A percentile compares a stretch with the other conserved stretches of the same genome.
These are phyloP conservation scores for Talaromyces nanjingensis DNA, from an alignment of 495 filamentous ascomycete species.

Conservation along the genomic window DNA sequence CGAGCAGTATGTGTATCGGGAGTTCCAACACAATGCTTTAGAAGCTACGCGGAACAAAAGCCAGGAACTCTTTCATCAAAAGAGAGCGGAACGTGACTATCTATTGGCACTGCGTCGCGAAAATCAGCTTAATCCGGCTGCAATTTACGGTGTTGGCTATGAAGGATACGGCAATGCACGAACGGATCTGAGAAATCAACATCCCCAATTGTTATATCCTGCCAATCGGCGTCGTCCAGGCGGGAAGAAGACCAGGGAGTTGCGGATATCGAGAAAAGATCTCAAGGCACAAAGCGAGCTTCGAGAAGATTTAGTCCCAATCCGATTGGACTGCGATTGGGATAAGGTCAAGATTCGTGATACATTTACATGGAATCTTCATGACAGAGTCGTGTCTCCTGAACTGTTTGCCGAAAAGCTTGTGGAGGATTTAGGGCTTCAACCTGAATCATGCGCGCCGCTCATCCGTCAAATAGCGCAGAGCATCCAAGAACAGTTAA, in stretches of 20 bases:
- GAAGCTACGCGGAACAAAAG: conserved; percentile 34
- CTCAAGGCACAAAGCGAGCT: conserved; percentile 78
- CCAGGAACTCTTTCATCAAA: conserved; percentile 43
- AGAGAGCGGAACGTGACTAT: conserved; percentile 47
- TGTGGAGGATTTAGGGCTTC: conserved; percentile 83
- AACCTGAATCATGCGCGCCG: conserved; percentile 52
- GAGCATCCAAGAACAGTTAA: conserved; percentile 82
- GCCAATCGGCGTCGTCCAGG: conserved; percentile 63
- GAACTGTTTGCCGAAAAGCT: conserved; percentile 82
- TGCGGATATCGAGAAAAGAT: conserved; percentile 70
- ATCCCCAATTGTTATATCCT: conserved; percentile 67
- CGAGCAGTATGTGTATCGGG: conserved; percentile 71
- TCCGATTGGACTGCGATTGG: conserved; percentile 89
- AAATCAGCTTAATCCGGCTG: conserved; percentile 49
- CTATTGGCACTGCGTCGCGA: conserved; percentile 42
- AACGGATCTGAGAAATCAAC: conserved; percentile 55
- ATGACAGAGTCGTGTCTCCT: conserved; percentile 72
- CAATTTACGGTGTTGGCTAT: conserved; percentile 74
- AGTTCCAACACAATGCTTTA: conserved; percentile 59
- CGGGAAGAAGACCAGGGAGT: conserved; percentile 59
- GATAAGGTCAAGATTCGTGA: conserved; percentile 94
- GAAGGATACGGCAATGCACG: conserved; percentile 80
- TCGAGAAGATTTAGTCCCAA: conserved; percentile 81
- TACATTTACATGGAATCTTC: conserved; percentile 97
- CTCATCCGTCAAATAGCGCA: conserved; percentile 71